phyloP scores from a whole-genome alignment of 805 yeast genomes.

The Spathaspora boniae region DNA sequence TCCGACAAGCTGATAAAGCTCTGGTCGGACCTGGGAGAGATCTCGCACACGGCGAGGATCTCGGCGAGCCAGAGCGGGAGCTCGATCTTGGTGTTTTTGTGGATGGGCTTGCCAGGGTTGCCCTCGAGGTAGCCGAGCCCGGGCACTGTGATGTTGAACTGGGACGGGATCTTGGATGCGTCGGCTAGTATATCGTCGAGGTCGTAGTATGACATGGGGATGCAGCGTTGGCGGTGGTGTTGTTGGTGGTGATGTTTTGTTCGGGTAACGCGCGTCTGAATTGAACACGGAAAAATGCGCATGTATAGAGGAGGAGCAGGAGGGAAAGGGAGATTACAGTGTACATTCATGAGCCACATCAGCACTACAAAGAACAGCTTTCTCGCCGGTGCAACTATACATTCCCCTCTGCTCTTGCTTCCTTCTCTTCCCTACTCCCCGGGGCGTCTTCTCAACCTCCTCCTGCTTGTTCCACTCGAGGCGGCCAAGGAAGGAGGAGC shows the following conservation, averaged over 20 bases:
- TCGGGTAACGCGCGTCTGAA: not conserved
- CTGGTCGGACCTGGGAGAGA: conserved; percentile 19
- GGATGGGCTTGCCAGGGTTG: conserved; percentile 60
- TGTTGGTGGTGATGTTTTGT: conserved; percentile 1
- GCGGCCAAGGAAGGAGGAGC: too few relatives aligned
- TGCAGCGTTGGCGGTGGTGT: conserved; percentile 5
- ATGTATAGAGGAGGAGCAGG: too few relatives aligned
- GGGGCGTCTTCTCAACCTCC: too few relatives aligned
- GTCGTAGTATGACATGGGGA: conserved; percentile 72
- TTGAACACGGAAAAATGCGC: not conserved
- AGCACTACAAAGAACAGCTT: too few relatives aligned
- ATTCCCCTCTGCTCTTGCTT: too few relatives aligned
- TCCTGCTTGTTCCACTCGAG: too few relatives aligned
- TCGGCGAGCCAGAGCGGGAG: conserved; percentile 90
- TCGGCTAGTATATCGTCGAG: conserved; percentile 74
- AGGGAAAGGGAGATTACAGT: too few relatives aligned
- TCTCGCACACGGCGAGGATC: conserved; percentile 52
- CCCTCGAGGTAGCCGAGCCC: conserved; percentile 87
- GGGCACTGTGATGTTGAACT: conserved; percentile 73
- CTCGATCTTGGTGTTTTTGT: conserved; percentile 61
- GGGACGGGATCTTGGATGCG: conserved; percentile 71
- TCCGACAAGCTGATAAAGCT: conserved; percentile 59
- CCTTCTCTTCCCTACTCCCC: too few relatives aligned
- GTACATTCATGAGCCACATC: too few relatives aligned
- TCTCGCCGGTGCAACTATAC: too few relatives aligned